Base-by-base conservation (phyloP, 2,329 filamentous ascomycete species). In the Cladosporium halotolerans region DNA sequence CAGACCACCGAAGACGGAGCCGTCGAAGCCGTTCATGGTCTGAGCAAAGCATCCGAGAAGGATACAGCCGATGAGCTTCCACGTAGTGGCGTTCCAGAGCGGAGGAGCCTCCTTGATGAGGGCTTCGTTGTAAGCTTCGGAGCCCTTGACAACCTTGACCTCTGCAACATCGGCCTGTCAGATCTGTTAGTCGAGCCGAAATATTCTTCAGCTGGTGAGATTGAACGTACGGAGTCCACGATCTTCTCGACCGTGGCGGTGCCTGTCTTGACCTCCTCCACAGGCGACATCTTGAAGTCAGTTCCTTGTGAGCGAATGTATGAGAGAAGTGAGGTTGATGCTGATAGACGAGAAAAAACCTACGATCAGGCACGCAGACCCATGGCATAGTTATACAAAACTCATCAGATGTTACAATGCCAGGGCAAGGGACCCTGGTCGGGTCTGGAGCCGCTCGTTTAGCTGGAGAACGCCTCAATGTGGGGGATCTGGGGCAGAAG, bases 81-180 rank as follows among this genome's bases (percentile, higher is more conserved):
- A 52, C 9, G 62, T 64, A 3, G 56, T 57, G 2, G 51, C 42
- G 51, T 56, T 14, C 42, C 48, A 40, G 36, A 62, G 44, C 3
- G 33, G 51, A 1, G 76, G 73, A 8, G 76, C 75, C 61, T 81
- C 79, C 66, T 77, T 76, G 61, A 79, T 62, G 65, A 77, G 71
- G 18, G 80, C 79, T 65, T 81, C 76, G 58, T 77, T 74, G 66
- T 75, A 80, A 46, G 78, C 77, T 58, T 79, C 76, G 58, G 74
- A 76, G 56, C 79, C 79, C 19, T 63, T 70, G 60, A 81, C 70
- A 54, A 77, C 69, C 59, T 73, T 77, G 59, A 73, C 66, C 53
- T 71, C 63, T 34, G 64, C 64, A 19, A 58, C 56, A 44, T 62
- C 55, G 39, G 14, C 11, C 45, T 57, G 38, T 9, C 9, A 44